Base-by-base conservation (phyloP, 2,329 filamentous ascomycete genomes). In the Aspergillus candidus region DNA sequence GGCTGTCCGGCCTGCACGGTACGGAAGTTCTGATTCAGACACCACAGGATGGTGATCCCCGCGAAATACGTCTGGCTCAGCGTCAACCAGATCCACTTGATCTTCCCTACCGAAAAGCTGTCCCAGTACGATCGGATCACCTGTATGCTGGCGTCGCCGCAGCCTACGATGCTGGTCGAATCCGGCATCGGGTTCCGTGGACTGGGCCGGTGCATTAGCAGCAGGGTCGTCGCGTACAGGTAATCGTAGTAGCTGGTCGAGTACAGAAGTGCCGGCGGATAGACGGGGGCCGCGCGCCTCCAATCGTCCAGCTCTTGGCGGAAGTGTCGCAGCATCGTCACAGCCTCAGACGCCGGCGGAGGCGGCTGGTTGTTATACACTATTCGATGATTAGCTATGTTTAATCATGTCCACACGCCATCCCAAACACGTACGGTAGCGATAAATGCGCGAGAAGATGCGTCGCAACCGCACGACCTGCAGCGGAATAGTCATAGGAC, bases 181-280 rank as follows among this genome's bases (percentile, higher is more conserved):
- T 67, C 63, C 1, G 65, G 63, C 1, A 61, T 62, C 6, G 65
- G 65, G 14, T 68, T 67, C 7, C 63, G 60, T 8, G 60, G 55
- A 32, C 63, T 66, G 4, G 65, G 65, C 1, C 65, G 65, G 44
- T 68, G 65, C 54, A 68, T 62, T 41, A 67, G 55, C 15, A 67
- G 56, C 12, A 68, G 46, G 3, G 64, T 65, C 4, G 65, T 66
- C 41, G 66, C 65, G 39, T 68, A 67, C 12, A 68, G 56, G 41
- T 68, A 68, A 44, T 68, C 65, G 49, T 63, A 68, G 49, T 68
- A 68, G 22, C 59, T 64, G n/a, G 65, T 68, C 12, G 65, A 67
- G 49, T 68, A 68, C 13, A 66, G 56, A 8, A 68, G 55, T 10
- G 63, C 64, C 0, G 61, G 55, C 1, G 63, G 64, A 33, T 62